Conservation (phyloP, 2,329 filamentous ascomycete genomes). For the Cordyceps javanica region DNA sequence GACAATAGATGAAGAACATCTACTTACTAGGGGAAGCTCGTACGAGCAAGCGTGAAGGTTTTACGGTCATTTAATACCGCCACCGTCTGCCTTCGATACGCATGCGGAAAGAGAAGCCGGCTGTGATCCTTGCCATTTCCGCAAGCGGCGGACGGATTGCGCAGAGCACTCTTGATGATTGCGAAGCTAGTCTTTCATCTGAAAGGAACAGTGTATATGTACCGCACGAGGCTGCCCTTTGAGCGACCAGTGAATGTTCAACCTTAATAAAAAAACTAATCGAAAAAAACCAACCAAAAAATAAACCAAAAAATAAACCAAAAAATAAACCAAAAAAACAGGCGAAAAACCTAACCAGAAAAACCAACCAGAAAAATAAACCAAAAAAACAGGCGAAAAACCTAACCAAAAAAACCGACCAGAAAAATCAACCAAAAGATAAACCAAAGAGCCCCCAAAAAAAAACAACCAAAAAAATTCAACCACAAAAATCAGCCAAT, state of each 20-base stretch:
- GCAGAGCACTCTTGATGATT: background rate
- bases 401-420: background rate
- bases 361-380: background rate
- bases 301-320: background rate
- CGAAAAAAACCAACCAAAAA: background rate
- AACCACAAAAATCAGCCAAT: background rate
- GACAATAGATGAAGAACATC: background rate
- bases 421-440: background rate
- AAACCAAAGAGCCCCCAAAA: too few relatives aligned
- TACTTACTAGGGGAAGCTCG: background rate
- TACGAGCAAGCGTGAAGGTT: background rate
- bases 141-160: background rate
- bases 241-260: background rate
- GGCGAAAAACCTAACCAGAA: background rate
- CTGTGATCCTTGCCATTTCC: background rate
- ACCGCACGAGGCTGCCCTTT: background rate
- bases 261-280: background rate
- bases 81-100: background rate
- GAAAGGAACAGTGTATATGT: background rate
- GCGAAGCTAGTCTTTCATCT: background rate
- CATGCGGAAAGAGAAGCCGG: background rate
- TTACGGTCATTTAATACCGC: background rate
- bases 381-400: background rate
- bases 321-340: background rate
- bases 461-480: background rate